Conservation (phyloP, 1,139 yeast species). For the Hanseniaspora uvarum region DNA sequence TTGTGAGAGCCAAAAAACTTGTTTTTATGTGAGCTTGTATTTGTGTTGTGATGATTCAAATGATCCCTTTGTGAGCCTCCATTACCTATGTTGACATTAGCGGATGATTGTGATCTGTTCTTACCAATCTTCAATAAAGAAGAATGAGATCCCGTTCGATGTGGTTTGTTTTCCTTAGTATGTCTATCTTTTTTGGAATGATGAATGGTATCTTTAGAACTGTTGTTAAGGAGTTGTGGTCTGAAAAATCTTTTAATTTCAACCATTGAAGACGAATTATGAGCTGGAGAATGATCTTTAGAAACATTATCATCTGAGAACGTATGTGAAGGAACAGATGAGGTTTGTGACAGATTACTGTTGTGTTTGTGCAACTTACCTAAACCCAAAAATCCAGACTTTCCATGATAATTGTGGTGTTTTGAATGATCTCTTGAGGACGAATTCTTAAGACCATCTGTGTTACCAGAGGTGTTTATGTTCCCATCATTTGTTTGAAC, state of each 20-base stretch:
- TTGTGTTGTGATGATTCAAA: constrained; percentile 18
- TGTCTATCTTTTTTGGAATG: constrained; percentile 25
- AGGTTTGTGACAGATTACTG: constrained; percentile 14
- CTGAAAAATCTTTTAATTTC: constrained; percentile 62
- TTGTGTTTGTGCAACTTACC: constrained; percentile 15
- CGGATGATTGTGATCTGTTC: constrained; percentile 5
- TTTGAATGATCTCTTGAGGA: background rate
- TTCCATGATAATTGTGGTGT: constrained; percentile 11
- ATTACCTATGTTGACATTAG: constrained; percentile 10
- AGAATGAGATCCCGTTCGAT: constrained; percentile 4
- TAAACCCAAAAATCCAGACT: constrained; percentile 14
- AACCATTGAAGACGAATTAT: constrained; percentile 52
- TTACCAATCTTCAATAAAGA: constrained; percentile 14
- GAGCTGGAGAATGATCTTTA: constrained; percentile 15
- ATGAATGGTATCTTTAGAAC: constrained; percentile 6
- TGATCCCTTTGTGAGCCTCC: constrained; percentile 20
- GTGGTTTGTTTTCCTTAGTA: constrained; percentile 37
- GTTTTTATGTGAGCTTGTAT: constrained; percentile 6
- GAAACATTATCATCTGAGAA: constrained; percentile 21
- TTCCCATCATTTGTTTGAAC: background rate
- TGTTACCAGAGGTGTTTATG: background rate
- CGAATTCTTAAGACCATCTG: background rate
- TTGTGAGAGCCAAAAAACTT: constrained; percentile 18
- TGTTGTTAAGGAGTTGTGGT: constrained; percentile 22
- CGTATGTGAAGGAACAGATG: constrained; percentile 16